Conservation (phyloP, 129 eudicot genomes). For the Daucus carota region DH1_v3.0 NC_030383.2:49466001-49466500, state of each 20-base stretch:
- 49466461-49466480: too few species aligned
- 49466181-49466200: not conserved
- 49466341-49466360: not conserved
- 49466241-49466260: not conserved
- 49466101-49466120: conserved; percentile 64
- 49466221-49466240: not conserved
- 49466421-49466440: not conserved
- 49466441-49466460: not conserved
- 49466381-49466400: not conserved
- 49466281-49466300: not conserved
- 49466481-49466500: too few species aligned
- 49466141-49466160: conserved; percentile 83
- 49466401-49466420: not conserved
- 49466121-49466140: conserved; percentile 84
- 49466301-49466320: not conserved
- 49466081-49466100: conserved; percentile 65
- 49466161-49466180: conserved; percentile 4
- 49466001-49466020: conserved; percentile 79
- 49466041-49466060: conserved; percentile 68
- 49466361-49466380: not conserved
- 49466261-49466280: not conserved
- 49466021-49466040: conserved; percentile 81
- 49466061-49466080: conserved; percentile 77
- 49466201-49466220: not conserved
- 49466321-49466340: not conserved